These are phyloP conservation scores for Rhododendron mucronatum DNA, from an alignment of 148 eudicot species.

Conservation along the genomic window DNA sequence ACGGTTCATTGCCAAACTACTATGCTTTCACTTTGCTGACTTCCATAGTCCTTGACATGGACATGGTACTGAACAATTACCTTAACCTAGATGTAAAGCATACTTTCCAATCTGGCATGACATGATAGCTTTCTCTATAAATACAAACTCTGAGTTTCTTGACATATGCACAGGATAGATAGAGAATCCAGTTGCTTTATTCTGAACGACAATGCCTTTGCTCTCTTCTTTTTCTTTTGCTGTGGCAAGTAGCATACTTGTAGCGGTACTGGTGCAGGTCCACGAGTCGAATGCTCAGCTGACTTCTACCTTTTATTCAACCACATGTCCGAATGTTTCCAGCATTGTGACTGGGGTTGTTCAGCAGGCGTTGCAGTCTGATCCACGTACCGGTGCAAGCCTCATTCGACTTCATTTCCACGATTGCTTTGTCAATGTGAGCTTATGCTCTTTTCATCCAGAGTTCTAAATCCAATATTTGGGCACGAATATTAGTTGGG, in stretches of 20 bases:
- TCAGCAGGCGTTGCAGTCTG: constrained; percentile 24
- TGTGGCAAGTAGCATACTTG: background rate
- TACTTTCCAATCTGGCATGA: background rate
- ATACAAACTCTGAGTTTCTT: background rate
- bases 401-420: constrained; percentile 40
- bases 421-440: constrained; percentile 40
- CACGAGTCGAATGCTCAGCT: constrained; percentile 21
- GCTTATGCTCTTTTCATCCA: background rate
- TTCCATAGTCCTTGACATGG: background rate
- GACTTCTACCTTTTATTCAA: constrained; percentile 20
- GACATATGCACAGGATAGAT: background rate
- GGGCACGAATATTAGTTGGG: background rate
- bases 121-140: background rate
- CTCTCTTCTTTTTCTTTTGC: background rate
- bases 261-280: background rate
- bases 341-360: constrained; percentile 17
- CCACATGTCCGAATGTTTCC: constrained; percentile 28
- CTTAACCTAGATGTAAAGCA: background rate
- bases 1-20: background rate
- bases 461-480: background rate
- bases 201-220: background rate
- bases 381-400: constrained; percentile 38
- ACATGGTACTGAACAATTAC: background rate
- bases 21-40: background rate
- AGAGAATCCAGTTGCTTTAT: background rate